Percentiles rank a stretch among this genome's conserved stretches.
Evolutionary conservation across 495 filamentous ascomycete species (phyloP).

Genomic region (Penicillium dipodomyicola): DNA sequence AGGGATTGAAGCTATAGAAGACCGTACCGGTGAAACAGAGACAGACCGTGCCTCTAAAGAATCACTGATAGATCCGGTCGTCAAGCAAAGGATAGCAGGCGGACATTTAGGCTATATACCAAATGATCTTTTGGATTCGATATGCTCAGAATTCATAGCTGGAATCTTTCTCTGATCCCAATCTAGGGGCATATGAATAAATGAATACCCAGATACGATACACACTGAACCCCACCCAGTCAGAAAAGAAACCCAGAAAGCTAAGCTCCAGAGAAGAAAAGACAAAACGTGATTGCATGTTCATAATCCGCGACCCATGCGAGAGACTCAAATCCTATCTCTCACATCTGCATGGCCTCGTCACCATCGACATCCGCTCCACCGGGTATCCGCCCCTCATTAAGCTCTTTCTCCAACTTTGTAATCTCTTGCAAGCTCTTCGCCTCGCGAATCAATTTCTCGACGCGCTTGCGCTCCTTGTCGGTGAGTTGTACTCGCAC

Average conservation of each 20-base stretch:
- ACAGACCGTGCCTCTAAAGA: too few relatives aligned
- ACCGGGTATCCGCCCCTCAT: slow-evolving; percentile 78
- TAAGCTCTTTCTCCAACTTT: slow-evolving; percentile 76
- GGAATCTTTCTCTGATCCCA: not conserved
- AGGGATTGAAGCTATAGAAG: too few relatives aligned
- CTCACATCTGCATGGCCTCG: slow-evolving; percentile 38
- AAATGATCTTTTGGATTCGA: slow-evolving; percentile 1
- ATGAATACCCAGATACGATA: slow-evolving; percentile 17
- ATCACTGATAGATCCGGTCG: too few relatives aligned
- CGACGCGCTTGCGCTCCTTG: slow-evolving; percentile 65
- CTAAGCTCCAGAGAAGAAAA: slow-evolving; percentile 10
- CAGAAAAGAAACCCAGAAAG: slow-evolving; percentile 13
- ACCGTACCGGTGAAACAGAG: too few relatives aligned
- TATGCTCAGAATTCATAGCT: slow-evolving; percentile 1
- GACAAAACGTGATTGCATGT: slow-evolving; percentile 17
- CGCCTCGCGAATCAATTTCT: slow-evolving; percentile 75
- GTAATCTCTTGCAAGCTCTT: slow-evolving; percentile 84
- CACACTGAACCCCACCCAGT: slow-evolving; percentile 21
- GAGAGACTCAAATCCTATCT: not conserved
- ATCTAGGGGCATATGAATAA: slow-evolving; percentile 4
- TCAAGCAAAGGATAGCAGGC: too few relatives aligned
- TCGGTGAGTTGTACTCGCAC: slow-evolving; percentile 68
- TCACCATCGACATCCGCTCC: slow-evolving; percentile 50
- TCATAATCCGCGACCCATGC: not conserved
- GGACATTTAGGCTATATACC: not conserved